Evolutionary conservation across 2,329 filamentous ascomycete genomes (phyloP), one percentile per base, ranked within the genome.

Genomic region (Orbilia javanica): DNA sequence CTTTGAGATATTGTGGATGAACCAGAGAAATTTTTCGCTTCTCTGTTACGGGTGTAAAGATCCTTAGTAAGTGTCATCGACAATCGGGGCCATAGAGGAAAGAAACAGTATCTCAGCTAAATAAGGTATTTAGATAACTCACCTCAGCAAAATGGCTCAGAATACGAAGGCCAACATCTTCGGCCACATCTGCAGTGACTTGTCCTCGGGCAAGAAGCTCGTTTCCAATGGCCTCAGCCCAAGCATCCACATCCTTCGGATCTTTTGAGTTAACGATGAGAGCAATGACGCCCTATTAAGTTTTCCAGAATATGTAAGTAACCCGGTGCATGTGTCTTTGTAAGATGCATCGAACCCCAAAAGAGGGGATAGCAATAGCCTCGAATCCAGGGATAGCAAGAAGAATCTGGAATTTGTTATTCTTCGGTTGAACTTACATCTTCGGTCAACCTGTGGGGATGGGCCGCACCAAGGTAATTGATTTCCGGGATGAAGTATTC

Each of bases 171-270:
- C 46, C 64, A 0, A 29, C 18, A 5, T 50, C 22, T 7, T 46
- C 11, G 1, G 48, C 46, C 2, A 15, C 31, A 44, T 55, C 7
- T 4, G 8, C 11, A 18, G 22, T 27, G 7, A 25, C 64, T n/a
- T 55, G 34, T 1, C 18, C 11, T 13, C 64, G 48, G 10, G 13
- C 34, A 8, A 68, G 10, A n/a, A 68, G 64, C 39, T 68, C 64
- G 11, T 55, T 8, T 4, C 29, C 64, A n/a, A 68, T 34, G 6
- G 31, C 1, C 2, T 57, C 20, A 15, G 25, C 5, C 64, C 64
- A 68, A 31, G 11, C 11, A 10, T 18, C 6, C 2, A 39, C 20
- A 13, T 68, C 34, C 15, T 7, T 7, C 18, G 13, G 36, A n/a
- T 4, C 31, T 15, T 25, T 15, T 15, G 64, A 57, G 18, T 3